These are phyloP conservation scores for Lipomyces spencermartinsiae DNA, from an alignment of 805 yeast genomes.

Conservation along the genomic window DNA sequence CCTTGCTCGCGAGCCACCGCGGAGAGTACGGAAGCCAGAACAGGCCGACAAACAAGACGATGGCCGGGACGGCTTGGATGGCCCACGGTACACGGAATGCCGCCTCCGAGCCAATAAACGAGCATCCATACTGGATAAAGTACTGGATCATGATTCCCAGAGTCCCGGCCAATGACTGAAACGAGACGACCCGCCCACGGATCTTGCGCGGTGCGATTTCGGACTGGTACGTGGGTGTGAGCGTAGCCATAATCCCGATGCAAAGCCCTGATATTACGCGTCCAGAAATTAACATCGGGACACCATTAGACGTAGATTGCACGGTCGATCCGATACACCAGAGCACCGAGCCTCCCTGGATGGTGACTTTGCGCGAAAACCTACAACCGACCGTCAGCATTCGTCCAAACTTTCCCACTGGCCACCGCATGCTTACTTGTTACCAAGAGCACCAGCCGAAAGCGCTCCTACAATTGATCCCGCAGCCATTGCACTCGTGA, in stretches of 20 bases:
- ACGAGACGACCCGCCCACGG: constrained; percentile 46
- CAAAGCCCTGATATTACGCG: constrained; percentile 61
- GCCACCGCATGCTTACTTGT: constrained; percentile 45
- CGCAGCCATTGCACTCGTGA: constrained; percentile 67
- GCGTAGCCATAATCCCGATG: constrained; percentile 61
- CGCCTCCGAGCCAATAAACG: constrained; percentile 52
- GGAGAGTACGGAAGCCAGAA: constrained; percentile 50
- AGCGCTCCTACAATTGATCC: constrained; percentile 72
- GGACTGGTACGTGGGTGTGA: constrained; percentile 51
- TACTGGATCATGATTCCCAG: constrained; percentile 46
- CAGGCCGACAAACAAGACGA: constrained; percentile 55
- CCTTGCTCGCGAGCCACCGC: constrained; percentile 56
- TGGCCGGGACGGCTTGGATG: constrained; percentile 59
- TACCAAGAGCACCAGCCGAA: constrained; percentile 47
- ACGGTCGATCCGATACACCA: constrained; percentile 41
- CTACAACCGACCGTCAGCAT: constrained; percentile 61
- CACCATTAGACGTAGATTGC: constrained; percentile 46
- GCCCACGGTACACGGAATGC: constrained; percentile 73
- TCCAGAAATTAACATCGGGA: constrained; percentile 51
- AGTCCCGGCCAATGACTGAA: constrained; percentile 44
- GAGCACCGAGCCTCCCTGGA: constrained; percentile 34
- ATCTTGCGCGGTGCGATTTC: constrained; percentile 42
- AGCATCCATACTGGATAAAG: constrained; percentile 50
- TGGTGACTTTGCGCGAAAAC: constrained; percentile 35
- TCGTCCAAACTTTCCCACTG: constrained; percentile 54